A percentile compares a stretch with the other conserved stretches of the same genome.
These are phyloP conservation scores for Fonsecaea pedrosoi DNA, from an alignment of 2,329 filamentous ascomycete species.

Conservation along the genomic window DNA sequence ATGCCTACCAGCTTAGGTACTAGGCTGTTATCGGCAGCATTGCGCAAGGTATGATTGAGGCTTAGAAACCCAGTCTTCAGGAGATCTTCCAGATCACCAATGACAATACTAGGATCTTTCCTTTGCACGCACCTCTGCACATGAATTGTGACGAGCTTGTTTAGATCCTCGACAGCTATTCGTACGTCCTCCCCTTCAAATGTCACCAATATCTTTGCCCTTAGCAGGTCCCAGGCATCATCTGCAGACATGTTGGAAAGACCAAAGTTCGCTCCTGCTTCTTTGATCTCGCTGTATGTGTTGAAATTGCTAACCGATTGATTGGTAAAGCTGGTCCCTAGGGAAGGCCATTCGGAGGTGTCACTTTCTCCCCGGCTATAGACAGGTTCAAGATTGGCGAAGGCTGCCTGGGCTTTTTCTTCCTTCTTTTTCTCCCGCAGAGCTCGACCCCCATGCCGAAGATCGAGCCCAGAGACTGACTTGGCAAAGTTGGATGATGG, in stretches of 20 bases:
- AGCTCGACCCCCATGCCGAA: conserved; percentile 77
- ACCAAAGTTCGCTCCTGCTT: conserved; percentile 58
- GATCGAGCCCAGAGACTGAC: conserved; percentile 78
- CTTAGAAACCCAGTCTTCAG: conserved; percentile 78
- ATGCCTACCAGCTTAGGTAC: conserved; percentile 89
- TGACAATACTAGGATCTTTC: conserved; percentile 63
- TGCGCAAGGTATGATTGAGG: conserved; percentile 80
- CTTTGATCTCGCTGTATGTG: conserved; percentile 37
- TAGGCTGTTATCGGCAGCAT: conserved; percentile 82
- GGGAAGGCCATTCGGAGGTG: conserved; percentile 40
- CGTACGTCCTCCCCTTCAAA: conserved; percentile 70
- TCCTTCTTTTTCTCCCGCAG: conserved; percentile 82
- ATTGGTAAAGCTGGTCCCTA: conserved; percentile 36
- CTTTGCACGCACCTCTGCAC: conserved; percentile 68
- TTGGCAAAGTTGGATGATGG: conserved; percentile 72
- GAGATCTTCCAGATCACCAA: conserved; percentile 68
- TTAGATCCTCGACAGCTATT: conserved; percentile 70
- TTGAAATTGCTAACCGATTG: conserved; percentile 35
- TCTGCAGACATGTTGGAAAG: conserved; percentile 72
- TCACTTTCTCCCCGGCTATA: conserved; percentile 40
- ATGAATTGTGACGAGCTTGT: conserved; percentile 67
- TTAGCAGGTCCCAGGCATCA: conserved; percentile 71
- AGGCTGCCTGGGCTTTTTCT: conserved; percentile 58
- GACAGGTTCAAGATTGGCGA: conserved; percentile 42
- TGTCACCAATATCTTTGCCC: conserved; percentile 67